Conservation (phyloP, 148 eudicot genomes). For the Beta vulgaris region DNA sequence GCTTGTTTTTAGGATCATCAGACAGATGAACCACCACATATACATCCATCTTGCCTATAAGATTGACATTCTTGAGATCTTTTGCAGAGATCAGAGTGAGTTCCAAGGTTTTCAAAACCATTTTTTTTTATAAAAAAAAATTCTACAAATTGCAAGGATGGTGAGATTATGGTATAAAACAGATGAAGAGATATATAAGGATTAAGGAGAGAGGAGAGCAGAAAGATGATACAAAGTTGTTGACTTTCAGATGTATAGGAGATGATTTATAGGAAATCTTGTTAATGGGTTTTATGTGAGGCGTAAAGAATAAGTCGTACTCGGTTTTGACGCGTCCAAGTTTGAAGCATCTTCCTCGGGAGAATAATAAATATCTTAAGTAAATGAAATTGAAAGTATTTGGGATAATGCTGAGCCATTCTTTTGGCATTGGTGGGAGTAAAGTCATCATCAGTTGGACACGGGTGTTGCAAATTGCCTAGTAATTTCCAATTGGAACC, state of each 20-base stretch:
- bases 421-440: neutral
- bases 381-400: neutral
- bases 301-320: neutral
- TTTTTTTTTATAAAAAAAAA: neutral
- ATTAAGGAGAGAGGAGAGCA: neutral
- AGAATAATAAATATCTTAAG: neutral
- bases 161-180: neutral
- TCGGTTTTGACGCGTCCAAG: conserved; percentile 7
- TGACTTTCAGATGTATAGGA: neutral
- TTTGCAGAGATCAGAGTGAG: conserved; percentile 42
- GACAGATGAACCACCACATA: conserved; percentile 35
- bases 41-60: conserved; percentile 48
- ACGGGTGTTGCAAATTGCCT: neutral
- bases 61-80: conserved; percentile 49
- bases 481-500: neutral
- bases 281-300: neutral
- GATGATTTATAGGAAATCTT: neutral
- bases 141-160: neutral
- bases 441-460: neutral
- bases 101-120: conserved; percentile 38
- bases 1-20: conserved; percentile 37
- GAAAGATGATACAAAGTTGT: neutral
- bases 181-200: neutral
- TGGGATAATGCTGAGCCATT: neutral
- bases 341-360: neutral